phyloP scores from a whole-genome alignment of 495 filamentous ascomycete species.

The Pseudotulostoma volvatum region DNA sequence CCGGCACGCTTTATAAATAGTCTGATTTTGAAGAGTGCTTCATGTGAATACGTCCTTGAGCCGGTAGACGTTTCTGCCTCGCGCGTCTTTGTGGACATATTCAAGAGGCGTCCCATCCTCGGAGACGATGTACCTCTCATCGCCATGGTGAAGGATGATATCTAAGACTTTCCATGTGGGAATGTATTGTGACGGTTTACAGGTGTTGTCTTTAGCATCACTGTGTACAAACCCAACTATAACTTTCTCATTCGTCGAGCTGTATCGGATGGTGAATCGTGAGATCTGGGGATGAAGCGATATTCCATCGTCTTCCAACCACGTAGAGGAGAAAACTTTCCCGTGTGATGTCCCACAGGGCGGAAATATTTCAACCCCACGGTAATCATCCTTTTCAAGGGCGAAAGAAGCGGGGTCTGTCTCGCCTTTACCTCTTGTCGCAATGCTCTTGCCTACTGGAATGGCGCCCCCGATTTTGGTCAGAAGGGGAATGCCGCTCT shows the following conservation, averaged over 20 bases:
- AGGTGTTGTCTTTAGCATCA: no score
- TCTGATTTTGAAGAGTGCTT: no score
- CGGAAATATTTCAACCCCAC: slow-evolving; percentile 49
- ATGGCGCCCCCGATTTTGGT: slow-evolving; percentile 43
- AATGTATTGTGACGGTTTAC: slow-evolving; percentile 16
- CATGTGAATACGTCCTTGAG: no score
- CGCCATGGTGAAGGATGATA: slow-evolving; percentile 34
- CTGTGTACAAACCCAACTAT: slow-evolving; percentile 29
- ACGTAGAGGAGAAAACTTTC: slow-evolving; percentile 27
- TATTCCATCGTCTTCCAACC: slow-evolving; percentile 51
- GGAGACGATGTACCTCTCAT: slow-evolving; percentile 27
- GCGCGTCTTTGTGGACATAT: slow-evolving; percentile 17
- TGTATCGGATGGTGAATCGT: slow-evolving; percentile 26
- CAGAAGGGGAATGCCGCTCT: slow-evolving; percentile 43
- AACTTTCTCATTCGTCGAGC: slow-evolving; percentile 26
- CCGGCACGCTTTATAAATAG: no score
- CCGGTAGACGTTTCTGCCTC: slow-evolving; percentile 22
- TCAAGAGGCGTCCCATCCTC: slow-evolving; percentile 17
- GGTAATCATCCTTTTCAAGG: slow-evolving; percentile 42
- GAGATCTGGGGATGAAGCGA: slow-evolving; percentile 29
- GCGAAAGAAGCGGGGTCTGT: slow-evolving; percentile 32
- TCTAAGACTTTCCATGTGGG: slow-evolving; percentile 38
- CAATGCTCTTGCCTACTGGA: slow-evolving; percentile 38
- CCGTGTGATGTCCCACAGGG: slow-evolving; percentile 23
- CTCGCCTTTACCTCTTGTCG: slow-evolving; percentile 39